A percentile compares a stretch with the other conserved stretches of the same genome.
These are phyloP conservation scores for Pulveroboletus ravenelii DNA, from an alignment of 768 basidiomycete genomes.

Conservation along the genomic window DNA sequence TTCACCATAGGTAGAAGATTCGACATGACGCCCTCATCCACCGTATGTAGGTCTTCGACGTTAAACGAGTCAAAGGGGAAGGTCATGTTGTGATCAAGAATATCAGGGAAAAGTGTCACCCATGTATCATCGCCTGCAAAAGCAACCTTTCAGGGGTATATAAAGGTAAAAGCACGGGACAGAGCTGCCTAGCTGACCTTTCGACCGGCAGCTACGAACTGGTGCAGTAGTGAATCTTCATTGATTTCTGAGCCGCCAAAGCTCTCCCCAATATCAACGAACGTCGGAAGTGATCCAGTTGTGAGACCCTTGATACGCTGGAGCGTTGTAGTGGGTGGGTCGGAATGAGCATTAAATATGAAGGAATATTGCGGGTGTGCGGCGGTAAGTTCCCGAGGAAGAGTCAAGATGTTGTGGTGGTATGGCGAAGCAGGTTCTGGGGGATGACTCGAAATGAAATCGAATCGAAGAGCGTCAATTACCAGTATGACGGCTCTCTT, in stretches of 20 bases:
- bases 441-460: conserved; percentile 78
- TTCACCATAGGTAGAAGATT: conserved; percentile 80
- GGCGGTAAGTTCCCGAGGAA: conserved; percentile 69
- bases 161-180: not conserved
- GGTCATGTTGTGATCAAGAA: conserved; percentile 67
- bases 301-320: conserved; percentile 94
- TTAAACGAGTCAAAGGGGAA: conserved; percentile 96
- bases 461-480: conserved; percentile 90
- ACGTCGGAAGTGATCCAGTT: conserved; percentile 92
- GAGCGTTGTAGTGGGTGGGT: conserved; percentile 92
- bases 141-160: conserved; percentile 48
- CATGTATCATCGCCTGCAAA: conserved; percentile 99
- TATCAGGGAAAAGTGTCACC: conserved; percentile 79
- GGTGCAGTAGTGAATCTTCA: conserved; percentile 86
- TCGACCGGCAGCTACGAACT: conserved; percentile 55
- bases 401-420: conserved; percentile 78
- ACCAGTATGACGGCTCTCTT: conserved; percentile 78
- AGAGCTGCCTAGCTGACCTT: conserved; percentile 38
- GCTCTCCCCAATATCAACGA: conserved; percentile 89
- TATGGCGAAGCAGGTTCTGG: conserved; percentile 51
- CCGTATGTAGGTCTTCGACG: conserved; percentile 95
- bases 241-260: conserved; percentile 82
- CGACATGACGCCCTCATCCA: conserved; percentile 83
- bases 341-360: conserved; percentile 84
- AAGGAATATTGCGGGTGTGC: conserved; percentile 67